Conservation (phyloP, 2,329 filamentous ascomycete genomes). For the Chaetomium globosum region DNA sequence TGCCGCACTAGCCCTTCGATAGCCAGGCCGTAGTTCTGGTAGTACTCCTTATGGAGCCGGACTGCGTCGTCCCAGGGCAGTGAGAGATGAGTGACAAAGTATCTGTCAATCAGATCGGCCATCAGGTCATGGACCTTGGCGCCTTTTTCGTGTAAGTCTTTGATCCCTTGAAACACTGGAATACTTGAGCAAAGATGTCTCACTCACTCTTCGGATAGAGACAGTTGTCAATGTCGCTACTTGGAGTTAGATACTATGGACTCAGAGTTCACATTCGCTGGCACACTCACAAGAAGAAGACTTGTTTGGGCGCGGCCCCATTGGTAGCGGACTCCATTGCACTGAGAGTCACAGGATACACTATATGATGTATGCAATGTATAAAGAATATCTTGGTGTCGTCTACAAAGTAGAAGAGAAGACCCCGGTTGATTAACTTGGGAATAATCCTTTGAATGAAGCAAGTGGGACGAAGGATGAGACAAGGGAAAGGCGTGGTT, state of each 20-base stretch:
- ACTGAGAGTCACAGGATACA: not conserved
- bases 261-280: not conserved
- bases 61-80: conserved; percentile 77
- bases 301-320: conserved; percentile 38
- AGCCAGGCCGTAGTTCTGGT: conserved; percentile 93
- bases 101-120: conserved; percentile 74
- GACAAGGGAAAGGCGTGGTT: not conserved
- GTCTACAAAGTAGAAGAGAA: not conserved
- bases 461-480: not conserved
- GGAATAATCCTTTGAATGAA: not conserved
- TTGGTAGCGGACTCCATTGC: conserved; percentile 39
- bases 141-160: conserved; percentile 47
- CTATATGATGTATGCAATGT: not conserved
- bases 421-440: not conserved
- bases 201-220: conserved; percentile 81
- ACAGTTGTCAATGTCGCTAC: conserved; percentile 98
- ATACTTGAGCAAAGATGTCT: not conserved
- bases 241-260: conserved; percentile 47
- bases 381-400: not conserved
- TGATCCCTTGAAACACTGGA: conserved; percentile 12
- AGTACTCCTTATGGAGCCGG: conserved; percentile 86
- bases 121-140: conserved; percentile 86
- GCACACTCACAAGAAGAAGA: conserved; percentile 51
- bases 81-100: conserved; percentile 69
- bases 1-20: conserved; percentile 92